These are phyloP conservation scores for Trichosporon ovoides DNA, from an alignment of 1,284 basidiomycete species.

Conservation along the genomic window DNA sequence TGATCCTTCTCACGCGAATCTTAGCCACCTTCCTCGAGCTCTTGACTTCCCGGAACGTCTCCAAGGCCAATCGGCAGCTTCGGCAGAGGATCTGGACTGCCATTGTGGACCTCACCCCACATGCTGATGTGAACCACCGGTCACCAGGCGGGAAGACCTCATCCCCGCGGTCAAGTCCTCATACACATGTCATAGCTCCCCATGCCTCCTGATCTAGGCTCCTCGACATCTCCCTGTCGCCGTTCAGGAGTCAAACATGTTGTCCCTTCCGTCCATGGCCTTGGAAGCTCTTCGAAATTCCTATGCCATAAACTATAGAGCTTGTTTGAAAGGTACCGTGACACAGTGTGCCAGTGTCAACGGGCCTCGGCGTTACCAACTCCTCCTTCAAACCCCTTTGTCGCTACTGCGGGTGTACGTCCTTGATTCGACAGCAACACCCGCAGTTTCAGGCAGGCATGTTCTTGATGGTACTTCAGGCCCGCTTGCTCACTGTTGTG, in stretches of 20 bases:
- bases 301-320: conserved; percentile 4
- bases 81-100: background rate
- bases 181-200: background rate
- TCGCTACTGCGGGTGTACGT: background rate
- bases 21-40: too few relatives aligned
- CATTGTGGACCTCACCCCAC: background rate
- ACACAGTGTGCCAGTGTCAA: background rate
- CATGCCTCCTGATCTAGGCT: background rate
- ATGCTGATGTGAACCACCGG: background rate
- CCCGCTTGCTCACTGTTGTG: background rate
- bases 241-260: background rate
- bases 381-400: background rate
- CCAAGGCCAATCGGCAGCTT: background rate
- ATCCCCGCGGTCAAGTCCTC: background rate
- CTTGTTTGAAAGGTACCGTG: background rate
- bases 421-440: conserved; percentile 1
- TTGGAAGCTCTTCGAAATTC: conserved; percentile 4
- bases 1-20: too few relatives aligned
- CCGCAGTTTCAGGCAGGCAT: background rate
- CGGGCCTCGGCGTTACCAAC: background rate
- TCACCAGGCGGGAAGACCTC: background rate
- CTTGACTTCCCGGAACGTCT: background rate
- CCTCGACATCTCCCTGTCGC: background rate
- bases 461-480: background rate
- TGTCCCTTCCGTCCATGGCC: background rate